Base-by-base conservation (phyloP, 768 basidiomycete genomes). In the Tricholoma saponaceum region DNA sequence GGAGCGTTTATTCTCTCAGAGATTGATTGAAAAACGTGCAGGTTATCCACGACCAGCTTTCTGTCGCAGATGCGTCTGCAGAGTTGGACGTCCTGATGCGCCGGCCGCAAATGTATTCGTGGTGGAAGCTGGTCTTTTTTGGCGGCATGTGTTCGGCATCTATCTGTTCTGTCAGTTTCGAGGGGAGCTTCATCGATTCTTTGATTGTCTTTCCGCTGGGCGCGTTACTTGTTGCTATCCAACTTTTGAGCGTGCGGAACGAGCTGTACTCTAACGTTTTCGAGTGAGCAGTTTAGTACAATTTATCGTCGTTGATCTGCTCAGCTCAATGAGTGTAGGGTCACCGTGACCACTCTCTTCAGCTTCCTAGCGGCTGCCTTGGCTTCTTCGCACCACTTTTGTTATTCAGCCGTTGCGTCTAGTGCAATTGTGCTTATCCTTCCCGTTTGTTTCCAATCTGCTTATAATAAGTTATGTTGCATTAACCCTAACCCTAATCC, bases 31-130 rank as follows among this genome's bases (percentile, higher is more conserved):
- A 25, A 16, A 12, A 23, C 33, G 13, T n/a, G 16, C 59, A 87
- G 82, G 91, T 93, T 62, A 91, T 92, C n/a, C 89, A 92, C 62
- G 92, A 95, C 66, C 77, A 84, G 41, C 76, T 89, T 50, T 86
- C 84, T 0, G 91, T 91, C 13, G 83, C 86, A 5, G 84, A 86
- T 28, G 92, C 91, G 1, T 85, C 84, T 2, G 72, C 76, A 16
- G 78, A 82, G 52, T 77, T 95, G n/a, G 89, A 92, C 64, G 66
- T 71, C 30, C 74, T 94, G 54, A 93, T 94, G 91, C 79, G 78
- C 54, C 75, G 82, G 59, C 73, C 79, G 51, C 84, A 85, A 35
- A 64, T 83, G 51, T 90, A 92, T 59, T 75, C 70, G 52, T 76
- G 81, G 66, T 82, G 79, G 76, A 78, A 87, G 66, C 76, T 83